Conservation (phyloP, 2,329 filamentous ascomycete species). For the Fusarium siculi region DNA sequence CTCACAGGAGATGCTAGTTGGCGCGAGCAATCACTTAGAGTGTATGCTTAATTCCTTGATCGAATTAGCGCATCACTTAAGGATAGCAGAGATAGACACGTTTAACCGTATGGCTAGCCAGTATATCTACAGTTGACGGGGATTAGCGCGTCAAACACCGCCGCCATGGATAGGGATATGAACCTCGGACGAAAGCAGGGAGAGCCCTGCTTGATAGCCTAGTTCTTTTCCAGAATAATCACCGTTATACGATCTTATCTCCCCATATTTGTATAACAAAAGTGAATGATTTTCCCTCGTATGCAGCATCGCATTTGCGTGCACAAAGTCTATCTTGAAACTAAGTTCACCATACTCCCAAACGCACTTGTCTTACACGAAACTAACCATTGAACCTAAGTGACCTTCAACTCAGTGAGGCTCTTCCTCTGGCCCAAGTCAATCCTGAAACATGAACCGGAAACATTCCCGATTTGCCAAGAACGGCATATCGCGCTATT, state of each 20-base stretch:
- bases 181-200: not conserved
- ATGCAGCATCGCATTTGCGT: not conserved
- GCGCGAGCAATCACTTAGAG: fast-evolving
- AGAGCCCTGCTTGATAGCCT: not conserved
- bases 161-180: not conserved
- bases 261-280: fast-evolving
- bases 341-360: not conserved
- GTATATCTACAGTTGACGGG: fast-evolving
- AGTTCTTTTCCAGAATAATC: fast-evolving
- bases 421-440: not conserved
- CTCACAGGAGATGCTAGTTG: not conserved
- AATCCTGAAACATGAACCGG: not conserved
- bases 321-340: not conserved
- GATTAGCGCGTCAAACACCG: not conserved
- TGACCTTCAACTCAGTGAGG: not conserved
- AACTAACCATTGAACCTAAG: not conserved
- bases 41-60: too few species aligned
- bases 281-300: fast-evolving
- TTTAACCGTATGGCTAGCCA: not conserved
- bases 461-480: not conserved
- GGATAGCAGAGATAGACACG: fast-evolving
- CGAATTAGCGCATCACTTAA: fast-evolving
- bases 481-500: not conserved
- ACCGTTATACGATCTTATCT: not conserved
- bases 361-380: not conserved